A percentile compares a stretch with the other conserved stretches of the same genome.
Evolutionary conservation across 2,329 filamentous ascomycete genomes (phyloP).

Genomic region (Emydomyces testavorans): DNA sequence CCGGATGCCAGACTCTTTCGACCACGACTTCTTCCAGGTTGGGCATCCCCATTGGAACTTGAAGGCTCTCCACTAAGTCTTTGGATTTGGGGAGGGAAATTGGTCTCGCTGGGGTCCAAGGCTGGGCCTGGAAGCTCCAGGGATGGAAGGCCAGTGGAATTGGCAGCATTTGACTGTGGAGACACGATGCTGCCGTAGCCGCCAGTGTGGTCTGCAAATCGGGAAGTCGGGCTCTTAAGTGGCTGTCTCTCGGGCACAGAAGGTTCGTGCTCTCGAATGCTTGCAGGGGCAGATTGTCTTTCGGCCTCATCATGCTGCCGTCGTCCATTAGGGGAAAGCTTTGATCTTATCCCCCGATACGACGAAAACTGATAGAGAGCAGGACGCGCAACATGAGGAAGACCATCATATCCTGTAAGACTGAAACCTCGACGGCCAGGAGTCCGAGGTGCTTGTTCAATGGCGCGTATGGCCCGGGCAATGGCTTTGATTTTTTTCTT

Average conservation of each 20-base stretch:
- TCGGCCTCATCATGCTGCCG: not conserved
- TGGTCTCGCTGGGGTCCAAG: constrained; percentile 34
- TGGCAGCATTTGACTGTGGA: constrained; percentile 30
- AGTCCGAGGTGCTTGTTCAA: constrained; percentile 45
- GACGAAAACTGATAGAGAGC: constrained; percentile 16
- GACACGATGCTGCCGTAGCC: constrained; percentile 55
- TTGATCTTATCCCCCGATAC: constrained; percentile 19
- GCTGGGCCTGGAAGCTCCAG: constrained; percentile 54
- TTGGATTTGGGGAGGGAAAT: constrained; percentile 12
- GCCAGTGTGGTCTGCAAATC: constrained; percentile 31
- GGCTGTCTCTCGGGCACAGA: constrained; percentile 29
- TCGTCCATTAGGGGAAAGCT: not conserved
- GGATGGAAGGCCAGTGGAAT: constrained; percentile 35
- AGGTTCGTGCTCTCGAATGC: constrained; percentile 13
- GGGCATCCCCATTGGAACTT: constrained; percentile 10
- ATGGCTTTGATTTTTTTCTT: constrained; percentile 91
- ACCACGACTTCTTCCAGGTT: not conserved
- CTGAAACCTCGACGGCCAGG: constrained; percentile 33
- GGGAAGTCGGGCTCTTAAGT: constrained; percentile 25
- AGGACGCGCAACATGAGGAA: constrained; percentile 14
- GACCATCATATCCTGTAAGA: constrained; percentile 15
- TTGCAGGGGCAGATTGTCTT: not conserved
- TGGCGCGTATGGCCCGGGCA: constrained; percentile 53
- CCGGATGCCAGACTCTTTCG: constrained; percentile 4
- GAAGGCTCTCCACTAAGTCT: constrained; percentile 11